phyloP scores from a whole-genome alignment of 225 moss, liverwort and hornwort species.

The Sphagnum contortum region DNA sequence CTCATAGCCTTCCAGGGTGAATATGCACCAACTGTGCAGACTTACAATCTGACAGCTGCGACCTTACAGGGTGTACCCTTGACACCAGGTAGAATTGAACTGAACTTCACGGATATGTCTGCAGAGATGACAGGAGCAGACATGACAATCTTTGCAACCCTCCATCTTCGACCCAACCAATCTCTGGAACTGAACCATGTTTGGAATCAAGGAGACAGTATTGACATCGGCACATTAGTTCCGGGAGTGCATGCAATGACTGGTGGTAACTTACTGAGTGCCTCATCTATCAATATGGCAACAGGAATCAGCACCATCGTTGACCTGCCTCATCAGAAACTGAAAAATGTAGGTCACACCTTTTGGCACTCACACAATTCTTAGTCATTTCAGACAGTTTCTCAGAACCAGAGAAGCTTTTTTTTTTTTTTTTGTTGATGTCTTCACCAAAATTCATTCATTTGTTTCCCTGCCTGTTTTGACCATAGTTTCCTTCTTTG shows the following conservation, averaged over 20 bases:
- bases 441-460: no score
- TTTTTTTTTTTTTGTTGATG: background rate
- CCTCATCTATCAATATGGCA: slow-evolving; percentile 17
- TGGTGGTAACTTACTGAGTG: slow-evolving; percentile 7
- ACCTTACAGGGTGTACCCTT: background rate
- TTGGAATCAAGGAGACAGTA: slow-evolving; percentile 51
- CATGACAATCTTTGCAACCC: slow-evolving; percentile 39
- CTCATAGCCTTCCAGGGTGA: slow-evolving; percentile 41
- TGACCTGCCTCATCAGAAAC: slow-evolving; percentile 22
- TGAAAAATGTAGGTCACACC: slow-evolving; percentile 34
- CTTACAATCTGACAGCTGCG: slow-evolving; percentile 22
- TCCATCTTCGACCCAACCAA: slow-evolving; percentile 18
- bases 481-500: no score
- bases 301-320: slow-evolving; percentile 18
- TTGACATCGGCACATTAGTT: slow-evolving; percentile 14
- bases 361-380: no score
- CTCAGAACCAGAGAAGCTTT: background rate
- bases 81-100: slow-evolving; percentile 18
- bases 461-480: no score
- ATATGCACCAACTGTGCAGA: slow-evolving; percentile 8
- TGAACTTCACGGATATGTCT: slow-evolving; percentile 15
- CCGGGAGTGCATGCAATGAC: slow-evolving; percentile 10
- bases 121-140: slow-evolving; percentile 11
- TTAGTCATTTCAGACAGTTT: no score
- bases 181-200: slow-evolving; percentile 41